Evolutionary conservation across 2,329 filamentous ascomycete genomes (phyloP).

Genomic region (Aspergillus oerlinghausenensis): DNA sequence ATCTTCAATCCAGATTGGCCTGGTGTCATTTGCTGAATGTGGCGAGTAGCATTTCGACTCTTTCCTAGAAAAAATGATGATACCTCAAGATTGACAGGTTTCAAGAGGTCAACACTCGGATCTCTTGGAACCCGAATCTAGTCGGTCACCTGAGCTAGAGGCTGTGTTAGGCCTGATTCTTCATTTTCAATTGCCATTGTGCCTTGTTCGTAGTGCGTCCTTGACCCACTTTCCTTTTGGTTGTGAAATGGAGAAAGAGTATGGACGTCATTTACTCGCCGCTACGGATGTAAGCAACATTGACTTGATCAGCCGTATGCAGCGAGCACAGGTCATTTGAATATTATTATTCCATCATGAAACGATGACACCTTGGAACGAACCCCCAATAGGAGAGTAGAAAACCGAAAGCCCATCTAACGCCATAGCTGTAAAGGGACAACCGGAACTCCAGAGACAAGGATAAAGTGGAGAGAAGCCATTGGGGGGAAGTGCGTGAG

Average conservation of each 20-base stretch:
- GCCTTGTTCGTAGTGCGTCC: background rate
- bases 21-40: background rate
- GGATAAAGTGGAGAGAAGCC: background rate
- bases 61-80: background rate
- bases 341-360: background rate
- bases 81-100: background rate
- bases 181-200: background rate
- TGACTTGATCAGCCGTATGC: background rate
- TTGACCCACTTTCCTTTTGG: background rate
- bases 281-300: background rate
- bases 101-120: background rate
- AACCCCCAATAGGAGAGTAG: background rate
- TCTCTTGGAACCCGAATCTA: background rate
- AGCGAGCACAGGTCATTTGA: background rate
- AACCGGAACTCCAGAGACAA: background rate
- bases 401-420: background rate
- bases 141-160: background rate
- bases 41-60: background rate
- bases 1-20: background rate
- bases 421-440: background rate
- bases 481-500: background rate
- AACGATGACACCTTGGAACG: background rate
- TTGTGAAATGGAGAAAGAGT: background rate
- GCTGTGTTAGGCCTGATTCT: background rate
- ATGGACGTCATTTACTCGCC: background rate